phyloP scores from a whole-genome alignment of 2,329 filamentous ascomycete species.

The Laburnicola sp. region DNA sequence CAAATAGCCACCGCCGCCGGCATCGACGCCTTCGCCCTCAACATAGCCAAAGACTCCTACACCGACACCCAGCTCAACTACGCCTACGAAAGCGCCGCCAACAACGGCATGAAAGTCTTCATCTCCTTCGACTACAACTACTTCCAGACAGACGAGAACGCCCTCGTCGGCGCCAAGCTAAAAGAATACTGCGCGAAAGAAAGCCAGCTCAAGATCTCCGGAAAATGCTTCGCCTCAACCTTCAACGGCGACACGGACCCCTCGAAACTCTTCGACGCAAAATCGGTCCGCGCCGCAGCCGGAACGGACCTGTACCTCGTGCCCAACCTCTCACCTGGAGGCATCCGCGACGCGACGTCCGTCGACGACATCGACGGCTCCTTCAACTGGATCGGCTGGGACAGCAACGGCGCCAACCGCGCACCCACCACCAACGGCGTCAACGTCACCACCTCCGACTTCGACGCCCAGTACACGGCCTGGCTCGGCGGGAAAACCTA shows the following conservation, averaged over 20 bases:
- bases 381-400: constrained; percentile 33
- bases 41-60: constrained; percentile 27
- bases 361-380: constrained; percentile 22
- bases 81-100: constrained; percentile 27
- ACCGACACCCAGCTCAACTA: constrained; percentile 24
- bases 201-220: constrained; percentile 27
- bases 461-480: constrained; percentile 22
- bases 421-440: constrained; percentile 21
- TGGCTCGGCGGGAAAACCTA: constrained; percentile 37
- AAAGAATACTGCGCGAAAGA: constrained; percentile 19
- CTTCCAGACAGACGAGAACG: constrained; percentile 9
- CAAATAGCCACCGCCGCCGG: constrained; percentile 28
- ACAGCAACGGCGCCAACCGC: constrained; percentile 27
- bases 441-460: constrained; percentile 20
- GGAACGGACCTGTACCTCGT: constrained; percentile 28
- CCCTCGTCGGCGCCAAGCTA: constrained; percentile 21
- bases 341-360: constrained; percentile 13
- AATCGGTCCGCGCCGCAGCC: constrained; percentile 19
- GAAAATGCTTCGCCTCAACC: constrained; percentile 31
- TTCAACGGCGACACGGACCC: constrained; percentile 23
- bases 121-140: constrained; percentile 33
- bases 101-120: constrained; percentile 29
- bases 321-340: constrained; percentile 23
- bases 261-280: constrained; percentile 8
- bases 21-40: constrained; percentile 38